Evolutionary conservation across 1,139 yeast species (phyloP).

Genomic region (Sugiyamaella novakii): DNA sequence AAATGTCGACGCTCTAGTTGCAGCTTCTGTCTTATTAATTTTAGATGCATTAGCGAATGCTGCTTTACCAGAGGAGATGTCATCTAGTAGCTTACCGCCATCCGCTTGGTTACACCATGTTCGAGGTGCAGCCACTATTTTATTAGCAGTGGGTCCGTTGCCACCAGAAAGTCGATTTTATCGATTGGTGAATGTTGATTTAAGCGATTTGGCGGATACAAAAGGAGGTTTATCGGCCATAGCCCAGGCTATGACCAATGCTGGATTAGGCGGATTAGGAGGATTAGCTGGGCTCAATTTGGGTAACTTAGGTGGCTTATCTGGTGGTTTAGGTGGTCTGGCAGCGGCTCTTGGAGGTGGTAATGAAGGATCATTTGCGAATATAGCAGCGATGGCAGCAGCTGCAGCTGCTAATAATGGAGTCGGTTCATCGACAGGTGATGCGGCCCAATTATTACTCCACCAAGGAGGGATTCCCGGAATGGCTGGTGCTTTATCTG

Average conservation of each 20-base stretch:
- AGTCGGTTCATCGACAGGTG: neutral
- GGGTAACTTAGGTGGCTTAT: neutral
- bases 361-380: neutral
- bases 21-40: conserved; percentile 82
- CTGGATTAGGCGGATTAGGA: conserved; percentile 7
- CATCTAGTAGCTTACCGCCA: conserved; percentile 65
- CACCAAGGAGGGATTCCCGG: conserved; percentile 18
- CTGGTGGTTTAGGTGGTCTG: conserved; percentile 4
- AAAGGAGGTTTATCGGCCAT: conserved; percentile 18
- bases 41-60: conserved; percentile 96
- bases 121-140: conserved; percentile 92
- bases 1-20: conserved; percentile 90
- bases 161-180: conserved; percentile 59
- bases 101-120: conserved; percentile 97
- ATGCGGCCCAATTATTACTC: conserved; percentile 3
- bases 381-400: neutral
- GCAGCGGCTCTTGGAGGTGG: neutral
- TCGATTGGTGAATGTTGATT: conserved; percentile 55
- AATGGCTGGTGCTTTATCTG: conserved; percentile 22
- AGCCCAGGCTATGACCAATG: conserved; percentile 8
- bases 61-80: conserved; percentile 56
- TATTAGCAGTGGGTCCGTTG: conserved; percentile 93
- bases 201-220: conserved; percentile 62
- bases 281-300: conserved; percentile 7
- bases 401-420: conserved; percentile 2